Base-by-base conservation (phyloP, 1,139 yeast species). In the Sporopachydermia cereana region DNA sequence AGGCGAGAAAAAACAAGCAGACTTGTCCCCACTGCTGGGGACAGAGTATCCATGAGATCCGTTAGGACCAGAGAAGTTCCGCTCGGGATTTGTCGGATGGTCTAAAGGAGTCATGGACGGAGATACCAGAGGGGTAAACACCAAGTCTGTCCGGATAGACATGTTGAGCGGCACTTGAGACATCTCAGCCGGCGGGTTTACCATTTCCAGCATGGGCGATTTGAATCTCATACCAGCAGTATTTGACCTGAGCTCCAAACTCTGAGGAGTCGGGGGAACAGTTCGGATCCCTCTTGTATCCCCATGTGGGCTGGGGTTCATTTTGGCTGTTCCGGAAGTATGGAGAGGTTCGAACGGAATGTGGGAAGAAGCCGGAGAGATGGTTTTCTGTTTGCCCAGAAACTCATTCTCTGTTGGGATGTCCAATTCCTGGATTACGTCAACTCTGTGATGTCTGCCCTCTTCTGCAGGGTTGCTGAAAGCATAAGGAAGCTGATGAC, bases 51-150 rank as follows among this genome's bases (percentile, higher is more conserved):
- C 25, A 41, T 20, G 18, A 30, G 29, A 20, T 23, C 27, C 43
- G 21, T 17, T 41, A 23, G 50, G 48, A 17, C 50, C 48, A 42
- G 58, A 56, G 27, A 58, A 63, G 2, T 54, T 53, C 7, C 53
- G 49, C 43, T 49, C 43, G 14, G 49, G 44, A 36, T 49, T 48
- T 34, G 49, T 47, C 47, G 62, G 50, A 1, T 61, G 46, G 17
- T 79, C 86, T 53, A 74, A 56, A 0, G 89, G 88, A 1, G 84
- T 77, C 22, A 74, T 79, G 2, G 83, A 82, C 0, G 94, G 94
- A 2, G 88, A 79, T 12, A 82, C 75, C 45, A 84, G 66, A 0
- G 94, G 93, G 0, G 93, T 83, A 59, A 77, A 81, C 36, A 57
- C 50, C 39, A 34, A 34, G 17, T 5, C 5, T 7, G 39, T 5